Evolutionary conservation across 345 rosid species (phyloP), one percentile per base, ranked within the genome.

Genomic region (Bretschneidera sinensis): DNA sequence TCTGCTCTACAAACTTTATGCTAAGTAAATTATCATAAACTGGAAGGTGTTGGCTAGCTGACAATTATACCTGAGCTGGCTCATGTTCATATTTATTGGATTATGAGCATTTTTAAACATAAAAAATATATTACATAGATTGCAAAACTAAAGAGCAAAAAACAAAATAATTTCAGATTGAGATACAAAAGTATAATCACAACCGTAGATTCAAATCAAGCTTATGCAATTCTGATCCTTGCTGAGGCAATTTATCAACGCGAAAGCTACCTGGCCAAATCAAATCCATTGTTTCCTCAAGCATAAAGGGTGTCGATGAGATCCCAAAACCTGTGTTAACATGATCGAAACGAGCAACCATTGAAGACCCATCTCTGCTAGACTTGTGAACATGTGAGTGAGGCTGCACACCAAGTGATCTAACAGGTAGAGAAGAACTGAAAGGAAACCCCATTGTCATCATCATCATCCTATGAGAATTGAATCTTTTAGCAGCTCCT

Each of bases 181-280:
- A 61, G 47, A 25, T 39, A 39, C 34, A 20, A 15, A 21, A 9
- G 10, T 39, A 17, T 8, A n/a, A 50, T 77, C 59, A 73, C 61
- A 79, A 62, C 53, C 67, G 64, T 45, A 79, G 83, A 67, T 76
- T 67, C 55, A 79, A 73, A 60, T 79, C 80, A 21, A 76, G 59
- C 39, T 67, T 70, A 20, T 51, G 66, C 51, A 62, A 59, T 34
- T 76, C 69, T 16, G 71, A 54, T 45, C 43, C 51, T 51, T 57
- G 72, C 16, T 64, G 65, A 23, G 62, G 54, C 13, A 57, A 63
- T 18, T 66, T 24, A 24, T 73, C 67, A 11, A 73, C 35, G 0
- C 74, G 74, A 45, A 70, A 73, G 63, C 83, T 79, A 58, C 80
- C 83, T 1, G 80, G 83, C 80, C 83, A 79, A 21, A 57, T 55